Percentiles rank a stretch among this genome's conserved stretches.
Conservation (phyloP, 2,329 filamentous ascomycete species). For the Grosmannia huntii region DNA sequence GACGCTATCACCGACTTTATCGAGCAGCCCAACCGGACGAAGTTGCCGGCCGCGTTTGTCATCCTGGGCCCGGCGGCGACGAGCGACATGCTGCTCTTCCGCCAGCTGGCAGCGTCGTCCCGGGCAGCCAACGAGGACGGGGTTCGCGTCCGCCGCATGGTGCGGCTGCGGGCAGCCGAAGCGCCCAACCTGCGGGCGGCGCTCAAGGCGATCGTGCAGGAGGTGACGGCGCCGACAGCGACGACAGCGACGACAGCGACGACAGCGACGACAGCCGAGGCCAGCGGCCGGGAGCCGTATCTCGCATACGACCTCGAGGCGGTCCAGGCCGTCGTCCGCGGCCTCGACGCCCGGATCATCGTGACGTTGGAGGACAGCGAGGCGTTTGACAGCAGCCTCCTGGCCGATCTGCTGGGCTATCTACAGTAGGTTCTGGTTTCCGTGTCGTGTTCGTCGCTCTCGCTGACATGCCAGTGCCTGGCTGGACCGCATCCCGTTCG, state of each 20-base stretch:
- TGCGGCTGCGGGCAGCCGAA: slow-evolving; percentile 56
- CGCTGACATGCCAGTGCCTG: slow-evolving; percentile 31
- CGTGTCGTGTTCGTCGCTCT: background rate
- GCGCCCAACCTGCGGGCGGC: slow-evolving; percentile 60
- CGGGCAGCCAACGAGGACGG: background rate
- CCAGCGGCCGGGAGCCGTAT: slow-evolving; percentile 41
- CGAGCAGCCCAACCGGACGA: slow-evolving; percentile 24
- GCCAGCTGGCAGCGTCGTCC: slow-evolving; percentile 43
- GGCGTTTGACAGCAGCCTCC: slow-evolving; percentile 60
- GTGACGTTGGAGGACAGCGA: slow-evolving; percentile 73
- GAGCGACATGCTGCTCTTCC: slow-evolving; percentile 60
- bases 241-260: slow-evolving; percentile 25
- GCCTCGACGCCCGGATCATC: slow-evolving; percentile 38
- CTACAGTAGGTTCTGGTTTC: background rate
- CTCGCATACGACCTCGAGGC: slow-evolving; percentile 71
- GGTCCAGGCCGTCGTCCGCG: slow-evolving; percentile 42
- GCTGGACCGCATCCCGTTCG: slow-evolving; percentile 64
- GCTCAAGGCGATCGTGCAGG: slow-evolving; percentile 61
- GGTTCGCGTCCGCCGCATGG: slow-evolving; percentile 36
- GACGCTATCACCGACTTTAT: slow-evolving; percentile 46
- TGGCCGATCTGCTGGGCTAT: slow-evolving; percentile 53
- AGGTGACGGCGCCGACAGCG: slow-evolving; percentile 17
- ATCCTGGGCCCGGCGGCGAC: slow-evolving; percentile 69
- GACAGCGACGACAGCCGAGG: slow-evolving; percentile 22
- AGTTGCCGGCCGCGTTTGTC: slow-evolving; percentile 58